Percentiles rank a stretch among this genome's conserved stretches.
Evolutionary conservation across 1,284 basidiomycete species (phyloP).

Genomic region (Coniophora puteana): DNA sequence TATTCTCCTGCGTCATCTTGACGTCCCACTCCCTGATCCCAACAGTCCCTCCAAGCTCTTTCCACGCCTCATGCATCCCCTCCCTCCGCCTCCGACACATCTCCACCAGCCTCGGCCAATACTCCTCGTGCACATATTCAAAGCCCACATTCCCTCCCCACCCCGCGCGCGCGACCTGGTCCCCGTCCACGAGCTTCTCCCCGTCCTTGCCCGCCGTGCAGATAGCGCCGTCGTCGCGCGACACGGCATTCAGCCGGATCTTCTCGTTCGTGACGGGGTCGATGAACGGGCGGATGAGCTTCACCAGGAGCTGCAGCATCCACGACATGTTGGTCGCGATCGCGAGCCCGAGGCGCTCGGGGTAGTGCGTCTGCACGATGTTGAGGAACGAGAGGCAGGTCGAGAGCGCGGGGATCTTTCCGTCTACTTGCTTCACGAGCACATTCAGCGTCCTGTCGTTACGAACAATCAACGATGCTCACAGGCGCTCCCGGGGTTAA

Average conservation of each 20-base stretch:
- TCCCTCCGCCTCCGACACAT: slow-evolving; percentile 50
- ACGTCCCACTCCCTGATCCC: slow-evolving; percentile 71
- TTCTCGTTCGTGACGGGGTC: slow-evolving; percentile 76
- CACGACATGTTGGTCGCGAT: slow-evolving; percentile 84
- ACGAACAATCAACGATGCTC: background rate
- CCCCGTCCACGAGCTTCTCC: slow-evolving; percentile 51
- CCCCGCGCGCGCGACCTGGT: slow-evolving; percentile 53
- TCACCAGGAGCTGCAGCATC: slow-evolving; percentile 79
- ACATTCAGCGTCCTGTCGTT: slow-evolving; percentile 53
- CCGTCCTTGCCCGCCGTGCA: too few relatives aligned
- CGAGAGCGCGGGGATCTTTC: slow-evolving; percentile 69
- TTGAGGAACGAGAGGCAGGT: slow-evolving; percentile 63
- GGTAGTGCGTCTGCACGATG: slow-evolving; percentile 88
- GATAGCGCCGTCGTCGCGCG: slow-evolving; percentile 24
- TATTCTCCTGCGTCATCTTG: slow-evolving; percentile 13
- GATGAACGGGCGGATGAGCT: slow-evolving; percentile 77
- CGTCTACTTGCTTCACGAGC: slow-evolving; percentile 81
- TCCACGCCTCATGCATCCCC: slow-evolving; percentile 58
- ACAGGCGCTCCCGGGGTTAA: background rate
- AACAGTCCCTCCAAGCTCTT: slow-evolving; percentile 54
- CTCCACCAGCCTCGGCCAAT: slow-evolving; percentile 65
- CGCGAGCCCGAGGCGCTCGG: slow-evolving; percentile 84
- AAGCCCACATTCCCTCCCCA: slow-evolving; percentile 65
- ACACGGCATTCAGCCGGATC: slow-evolving; percentile 63
- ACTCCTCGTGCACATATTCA: slow-evolving; percentile 68